phyloP scores from a whole-genome alignment of 2,329 filamentous ascomycete species.

The Talaromyces sp. region DNA sequence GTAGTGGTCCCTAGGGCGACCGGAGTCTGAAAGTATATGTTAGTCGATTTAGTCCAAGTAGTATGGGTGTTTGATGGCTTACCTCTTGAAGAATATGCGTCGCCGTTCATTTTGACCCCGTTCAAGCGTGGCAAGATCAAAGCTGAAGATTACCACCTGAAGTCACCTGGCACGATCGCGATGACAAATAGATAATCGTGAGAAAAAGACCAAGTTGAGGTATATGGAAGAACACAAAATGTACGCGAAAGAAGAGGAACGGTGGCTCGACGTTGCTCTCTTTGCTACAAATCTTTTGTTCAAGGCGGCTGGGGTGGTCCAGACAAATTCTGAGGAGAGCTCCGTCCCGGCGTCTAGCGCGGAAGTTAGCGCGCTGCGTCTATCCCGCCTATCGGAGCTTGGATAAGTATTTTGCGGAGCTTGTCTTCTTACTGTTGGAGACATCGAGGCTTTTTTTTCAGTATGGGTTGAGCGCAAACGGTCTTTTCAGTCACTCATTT shows the following conservation, averaged over 20 bases:
- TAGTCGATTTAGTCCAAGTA: slow-evolving; percentile 31
- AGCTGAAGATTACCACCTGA: not conserved
- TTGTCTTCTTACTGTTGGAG: not conserved
- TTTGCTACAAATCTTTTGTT: slow-evolving; percentile 16
- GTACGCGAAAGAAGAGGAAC: not conserved
- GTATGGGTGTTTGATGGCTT: slow-evolving; percentile 28
- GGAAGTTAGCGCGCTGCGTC: slow-evolving; percentile 5
- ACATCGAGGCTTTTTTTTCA: not conserved
- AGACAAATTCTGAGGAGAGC: slow-evolving; percentile 15
- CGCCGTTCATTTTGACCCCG: slow-evolving; percentile 70
- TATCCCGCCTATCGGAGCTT: slow-evolving; percentile 17
- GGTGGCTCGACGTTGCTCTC: slow-evolving; percentile 2
- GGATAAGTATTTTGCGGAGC: not conserved
- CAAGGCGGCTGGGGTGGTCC: slow-evolving; percentile 6
- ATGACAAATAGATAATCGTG: not conserved
- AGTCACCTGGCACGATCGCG: not conserved
- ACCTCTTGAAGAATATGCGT: slow-evolving; percentile 78
- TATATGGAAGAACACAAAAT: not conserved
- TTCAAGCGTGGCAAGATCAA: slow-evolving; percentile 9
- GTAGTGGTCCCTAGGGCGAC: slow-evolving; percentile 53
- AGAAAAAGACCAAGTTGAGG: not conserved
- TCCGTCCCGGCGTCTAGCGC: slow-evolving; percentile 11
- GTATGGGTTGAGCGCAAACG: slow-evolving; percentile 15
- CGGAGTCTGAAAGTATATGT: slow-evolving; percentile 45
- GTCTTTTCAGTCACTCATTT: not conserved